Evolutionary conservation across 768 basidiomycete genomes (phyloP).

Genomic region (Pleurotus cornucopiae): DNA sequence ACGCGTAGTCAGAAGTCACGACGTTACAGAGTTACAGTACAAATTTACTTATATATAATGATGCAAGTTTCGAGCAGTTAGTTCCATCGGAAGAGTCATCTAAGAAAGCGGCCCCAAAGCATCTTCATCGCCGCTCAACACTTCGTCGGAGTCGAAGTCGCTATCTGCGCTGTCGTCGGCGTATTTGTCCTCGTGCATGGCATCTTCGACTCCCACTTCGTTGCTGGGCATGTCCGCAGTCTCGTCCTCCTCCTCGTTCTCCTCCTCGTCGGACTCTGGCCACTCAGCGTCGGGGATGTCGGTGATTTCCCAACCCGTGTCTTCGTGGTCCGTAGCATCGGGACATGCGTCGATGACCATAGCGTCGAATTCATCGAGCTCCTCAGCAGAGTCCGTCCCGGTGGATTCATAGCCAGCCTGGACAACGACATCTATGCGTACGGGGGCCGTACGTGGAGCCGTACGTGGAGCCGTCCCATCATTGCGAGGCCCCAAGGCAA

Average conservation of each 20-base stretch:
- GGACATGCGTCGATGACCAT: neutral
- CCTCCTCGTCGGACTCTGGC: constrained; percentile 1
- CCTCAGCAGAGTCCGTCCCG: neutral
- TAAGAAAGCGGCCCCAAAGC: no score
- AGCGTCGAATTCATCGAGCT: neutral
- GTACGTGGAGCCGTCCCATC: no score
- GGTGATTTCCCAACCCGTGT: constrained; percentile 7
- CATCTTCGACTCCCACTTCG: no score
- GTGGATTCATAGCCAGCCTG: neutral
- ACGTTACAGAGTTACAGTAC: no score
- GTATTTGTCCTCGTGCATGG: constrained; percentile 2
- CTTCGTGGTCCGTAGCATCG: neutral
- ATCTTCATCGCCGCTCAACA: constrained; percentile 11
- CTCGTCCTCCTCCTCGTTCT: neutral
- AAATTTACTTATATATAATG: no score
- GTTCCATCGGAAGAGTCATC: no score
- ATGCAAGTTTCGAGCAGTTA: no score
- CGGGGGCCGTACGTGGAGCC: neutral
- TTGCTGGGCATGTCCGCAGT: no score
- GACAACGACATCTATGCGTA: neutral
- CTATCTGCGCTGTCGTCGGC: constrained; percentile 1
- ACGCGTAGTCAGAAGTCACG: no score
- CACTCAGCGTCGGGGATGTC: neutral
- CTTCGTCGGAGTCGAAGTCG: constrained; percentile 12
- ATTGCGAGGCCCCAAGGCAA: no score